Evolutionary conservation across 495 filamentous ascomycete species (phyloP).

Genomic region (Talaromyces adpressus): DNA sequence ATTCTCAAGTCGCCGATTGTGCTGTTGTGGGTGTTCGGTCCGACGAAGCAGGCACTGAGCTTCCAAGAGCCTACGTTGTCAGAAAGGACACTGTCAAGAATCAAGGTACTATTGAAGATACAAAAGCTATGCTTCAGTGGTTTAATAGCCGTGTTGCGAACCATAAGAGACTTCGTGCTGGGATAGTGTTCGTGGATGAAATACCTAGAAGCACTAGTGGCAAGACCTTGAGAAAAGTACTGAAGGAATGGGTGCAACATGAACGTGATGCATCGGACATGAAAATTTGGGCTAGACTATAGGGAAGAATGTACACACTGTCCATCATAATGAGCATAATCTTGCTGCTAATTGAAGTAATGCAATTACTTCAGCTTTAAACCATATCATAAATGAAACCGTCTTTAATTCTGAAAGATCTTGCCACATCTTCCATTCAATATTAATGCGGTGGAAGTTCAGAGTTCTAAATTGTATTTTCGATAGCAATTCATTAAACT

Average conservation of each 20-base stretch:
- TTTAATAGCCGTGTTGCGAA: neutral
- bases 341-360: no score
- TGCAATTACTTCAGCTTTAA: neutral
- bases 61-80: slow-evolving; percentile 64
- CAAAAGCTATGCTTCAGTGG: neutral
- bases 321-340: no score
- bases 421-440: no score
- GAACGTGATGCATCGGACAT: neutral
- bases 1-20: slow-evolving; percentile 57
- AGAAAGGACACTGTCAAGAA: slow-evolving; percentile 32
- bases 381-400: neutral
- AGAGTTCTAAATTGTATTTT: neutral
- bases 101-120: neutral
- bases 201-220: neutral
- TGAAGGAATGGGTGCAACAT: neutral
- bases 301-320: neutral
- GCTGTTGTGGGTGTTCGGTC: slow-evolving; percentile 64
- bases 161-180: neutral
- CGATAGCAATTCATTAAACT: neutral
- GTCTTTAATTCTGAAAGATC: no score
- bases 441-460: neutral
- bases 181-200: neutral
- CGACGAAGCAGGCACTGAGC: slow-evolving; percentile 53
- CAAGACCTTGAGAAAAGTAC: neutral
- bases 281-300: neutral